These are phyloP conservation scores for Phaffia rhodozyma DNA, from an alignment of 1,284 basidiomycete genomes.

Conservation along the genomic window DNA sequence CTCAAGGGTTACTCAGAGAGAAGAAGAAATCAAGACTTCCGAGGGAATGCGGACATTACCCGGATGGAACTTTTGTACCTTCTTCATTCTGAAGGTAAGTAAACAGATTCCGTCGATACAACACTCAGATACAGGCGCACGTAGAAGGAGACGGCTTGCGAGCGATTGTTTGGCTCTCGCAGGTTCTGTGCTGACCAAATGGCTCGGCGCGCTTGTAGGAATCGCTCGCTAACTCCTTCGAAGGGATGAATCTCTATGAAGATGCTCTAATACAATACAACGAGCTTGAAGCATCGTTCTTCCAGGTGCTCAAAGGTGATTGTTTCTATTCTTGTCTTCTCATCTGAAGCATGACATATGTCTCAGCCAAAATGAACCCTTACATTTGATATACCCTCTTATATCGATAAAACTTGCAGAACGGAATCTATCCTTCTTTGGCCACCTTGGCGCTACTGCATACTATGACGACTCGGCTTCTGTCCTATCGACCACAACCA, in stretches of 20 bases:
- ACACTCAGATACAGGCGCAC: background rate
- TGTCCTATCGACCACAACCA: conserved; percentile 64
- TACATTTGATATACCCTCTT: background rate
- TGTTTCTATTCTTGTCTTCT: background rate
- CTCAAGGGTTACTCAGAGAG: conserved; percentile 56
- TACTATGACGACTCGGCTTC: conserved; percentile 63
- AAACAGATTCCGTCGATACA: background rate
- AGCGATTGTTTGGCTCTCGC: conserved; percentile 1
- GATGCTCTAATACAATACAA: conserved; percentile 83
- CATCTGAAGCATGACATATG: background rate
- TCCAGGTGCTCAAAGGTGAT: conserved; percentile 45
- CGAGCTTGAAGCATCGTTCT: conserved; percentile 78
- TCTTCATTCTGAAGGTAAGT: conserved; percentile 79
- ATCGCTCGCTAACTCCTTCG: conserved; percentile 82
- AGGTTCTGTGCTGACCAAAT: background rate
- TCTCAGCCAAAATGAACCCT: conserved; percentile 25
- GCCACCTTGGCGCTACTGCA: conserved; percentile 58
- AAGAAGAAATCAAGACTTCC: conserved; percentile 76
- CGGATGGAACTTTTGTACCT: conserved; percentile 95
- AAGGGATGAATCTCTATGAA: conserved; percentile 76
- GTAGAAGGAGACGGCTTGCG: background rate
- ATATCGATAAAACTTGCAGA: conserved; percentile 37
- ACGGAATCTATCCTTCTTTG: conserved; percentile 80
- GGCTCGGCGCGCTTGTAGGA: conserved; percentile 46
- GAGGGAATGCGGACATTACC: conserved; percentile 76